A percentile compares a stretch with the other conserved stretches of the same genome.
phyloP scores from a whole-genome alignment of 768 basidiomycete species.

The Leccinellum luteum region DNA sequence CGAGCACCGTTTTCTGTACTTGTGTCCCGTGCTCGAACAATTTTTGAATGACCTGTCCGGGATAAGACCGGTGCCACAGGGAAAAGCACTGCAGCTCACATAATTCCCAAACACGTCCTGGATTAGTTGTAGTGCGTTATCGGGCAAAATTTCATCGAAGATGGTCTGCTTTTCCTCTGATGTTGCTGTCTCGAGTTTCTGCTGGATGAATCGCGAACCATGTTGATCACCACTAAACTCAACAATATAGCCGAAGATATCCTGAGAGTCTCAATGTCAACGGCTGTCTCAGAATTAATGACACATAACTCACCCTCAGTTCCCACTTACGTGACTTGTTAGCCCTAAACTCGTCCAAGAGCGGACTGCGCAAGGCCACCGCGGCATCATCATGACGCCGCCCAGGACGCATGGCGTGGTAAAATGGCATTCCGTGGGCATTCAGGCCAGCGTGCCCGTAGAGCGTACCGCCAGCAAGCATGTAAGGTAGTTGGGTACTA shows the following conservation, averaged over 20 bases:
- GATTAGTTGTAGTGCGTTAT: conserved; percentile 70
- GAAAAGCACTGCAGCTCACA: conserved; percentile 43
- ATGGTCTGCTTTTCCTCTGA: conserved; percentile 75
- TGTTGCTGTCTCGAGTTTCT: conserved; percentile 74
- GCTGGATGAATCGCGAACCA: conserved; percentile 97
- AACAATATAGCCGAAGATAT: conserved; percentile 78
- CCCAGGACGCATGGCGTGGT: conserved; percentile 40
- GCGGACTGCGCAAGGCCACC: conserved; percentile 55
- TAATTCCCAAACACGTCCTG: conserved; percentile 97
- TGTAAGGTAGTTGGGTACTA: conserved; percentile 42
- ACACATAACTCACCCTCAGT: conserved; percentile 52
- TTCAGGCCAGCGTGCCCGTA: conserved; percentile 40
- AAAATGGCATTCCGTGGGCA: conserved; percentile 35
- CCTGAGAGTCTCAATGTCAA: conserved; percentile 45
- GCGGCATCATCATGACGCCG: conserved; percentile 44
- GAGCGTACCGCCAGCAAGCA: conserved; percentile 42
- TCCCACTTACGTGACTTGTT: conserved; percentile 83
- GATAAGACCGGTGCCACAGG: conserved; percentile 7
- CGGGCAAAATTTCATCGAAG: conserved; percentile 86
- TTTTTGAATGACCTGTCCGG: conserved; percentile 82
- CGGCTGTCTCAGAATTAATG: background rate
- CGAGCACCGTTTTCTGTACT: conserved; percentile 68
- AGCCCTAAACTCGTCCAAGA: conserved; percentile 82
- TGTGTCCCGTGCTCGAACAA: conserved; percentile 84
- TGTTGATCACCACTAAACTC: conserved; percentile 96